phyloP scores from a whole-genome alignment of 1,284 basidiomycete species.

The Abortiporus biennis region DNA sequence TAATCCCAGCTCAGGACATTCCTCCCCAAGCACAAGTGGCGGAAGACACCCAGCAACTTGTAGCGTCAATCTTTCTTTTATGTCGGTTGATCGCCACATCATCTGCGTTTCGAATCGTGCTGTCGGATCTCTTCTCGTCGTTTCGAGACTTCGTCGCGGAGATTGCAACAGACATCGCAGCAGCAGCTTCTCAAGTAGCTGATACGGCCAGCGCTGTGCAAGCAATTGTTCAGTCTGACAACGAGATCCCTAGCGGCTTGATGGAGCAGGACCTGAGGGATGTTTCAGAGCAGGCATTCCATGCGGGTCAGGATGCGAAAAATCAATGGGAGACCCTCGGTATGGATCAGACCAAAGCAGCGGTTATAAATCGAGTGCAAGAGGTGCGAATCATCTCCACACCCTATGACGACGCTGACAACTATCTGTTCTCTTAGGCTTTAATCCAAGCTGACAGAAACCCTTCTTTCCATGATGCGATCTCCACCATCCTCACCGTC shows the following conservation, averaged over 20 bases:
- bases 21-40: slow-evolving; percentile 23
- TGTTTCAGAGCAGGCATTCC: neutral
- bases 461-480: slow-evolving; percentile 29
- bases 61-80: slow-evolving; percentile 29
- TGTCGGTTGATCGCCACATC: slow-evolving; percentile 34
- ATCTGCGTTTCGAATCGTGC: slow-evolving; percentile 35
- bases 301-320: slow-evolving; percentile 5
- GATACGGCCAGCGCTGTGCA: slow-evolving; percentile 23
- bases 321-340: slow-evolving; percentile 9
- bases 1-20: slow-evolving; percentile 7
- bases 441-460: slow-evolving; percentile 35
- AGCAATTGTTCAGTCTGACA: slow-evolving; percentile 16
- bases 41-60: slow-evolving; percentile 28
- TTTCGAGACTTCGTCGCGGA: slow-evolving; percentile 32
- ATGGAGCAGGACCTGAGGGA: too few relatives aligned
- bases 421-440: too few relatives aligned
- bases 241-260: too few relatives aligned
- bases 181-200: slow-evolving; percentile 29
- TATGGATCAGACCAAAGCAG: slow-evolving; percentile 24
- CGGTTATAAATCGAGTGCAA: slow-evolving; percentile 11
- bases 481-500: slow-evolving; percentile 33
- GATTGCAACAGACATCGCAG: slow-evolving; percentile 30
- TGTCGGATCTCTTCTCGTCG: slow-evolving; percentile 32
- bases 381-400: slow-evolving; percentile 23
- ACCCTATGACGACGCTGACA: slow-evolving; percentile 30